Evolutionary conservation across 306 rosid species (phyloP).

Genomic region (Pterocarpus santalinus): DNA sequence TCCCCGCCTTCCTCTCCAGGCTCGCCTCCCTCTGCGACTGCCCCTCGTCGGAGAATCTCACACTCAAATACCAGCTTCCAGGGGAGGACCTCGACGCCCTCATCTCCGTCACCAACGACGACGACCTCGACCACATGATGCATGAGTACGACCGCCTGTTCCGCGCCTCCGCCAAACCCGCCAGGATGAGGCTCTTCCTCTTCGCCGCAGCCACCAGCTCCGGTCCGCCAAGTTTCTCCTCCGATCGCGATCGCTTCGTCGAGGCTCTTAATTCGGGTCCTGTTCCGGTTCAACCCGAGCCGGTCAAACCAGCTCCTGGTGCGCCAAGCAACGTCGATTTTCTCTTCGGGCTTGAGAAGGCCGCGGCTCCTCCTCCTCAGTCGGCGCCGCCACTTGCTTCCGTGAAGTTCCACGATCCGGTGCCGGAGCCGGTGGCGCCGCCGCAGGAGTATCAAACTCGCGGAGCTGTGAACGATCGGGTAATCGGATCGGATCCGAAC

Average conservation of each 20-base stretch:
- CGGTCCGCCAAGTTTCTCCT: constrained; percentile 39
- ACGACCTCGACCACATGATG: constrained; percentile 93
- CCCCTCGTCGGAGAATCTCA: constrained; percentile 51
- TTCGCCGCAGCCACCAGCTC: constrained; percentile 39
- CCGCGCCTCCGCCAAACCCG: constrained; percentile 68
- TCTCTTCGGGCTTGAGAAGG: constrained; percentile 73
- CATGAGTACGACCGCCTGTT: constrained; percentile 87
- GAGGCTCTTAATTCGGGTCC: constrained; percentile 67
- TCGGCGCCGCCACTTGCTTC: constrained; percentile 43
- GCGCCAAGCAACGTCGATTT: constrained; percentile 59
- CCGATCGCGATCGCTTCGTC: constrained; percentile 70
- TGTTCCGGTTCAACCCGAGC: constrained; percentile 43
- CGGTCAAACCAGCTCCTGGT: constrained; percentile 52
- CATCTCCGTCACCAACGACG: constrained; percentile 88
- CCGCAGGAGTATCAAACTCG: constrained; percentile 53
- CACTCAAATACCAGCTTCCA: constrained; percentile 92
- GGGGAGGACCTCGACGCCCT: constrained; percentile 94
- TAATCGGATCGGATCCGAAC: constrained; percentile 53
- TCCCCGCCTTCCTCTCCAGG: constrained; percentile 62
- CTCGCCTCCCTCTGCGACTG: constrained; percentile 66
- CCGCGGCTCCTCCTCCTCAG: constrained; percentile 53
- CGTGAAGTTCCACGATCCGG: constrained; percentile 56
- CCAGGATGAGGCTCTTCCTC: constrained; percentile 79
- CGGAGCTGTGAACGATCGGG: constrained; percentile 43
- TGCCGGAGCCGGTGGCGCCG: constrained; percentile 59